phyloP scores from a whole-genome alignment of 169 alveolate species.

The Neospora caninum region DNA sequence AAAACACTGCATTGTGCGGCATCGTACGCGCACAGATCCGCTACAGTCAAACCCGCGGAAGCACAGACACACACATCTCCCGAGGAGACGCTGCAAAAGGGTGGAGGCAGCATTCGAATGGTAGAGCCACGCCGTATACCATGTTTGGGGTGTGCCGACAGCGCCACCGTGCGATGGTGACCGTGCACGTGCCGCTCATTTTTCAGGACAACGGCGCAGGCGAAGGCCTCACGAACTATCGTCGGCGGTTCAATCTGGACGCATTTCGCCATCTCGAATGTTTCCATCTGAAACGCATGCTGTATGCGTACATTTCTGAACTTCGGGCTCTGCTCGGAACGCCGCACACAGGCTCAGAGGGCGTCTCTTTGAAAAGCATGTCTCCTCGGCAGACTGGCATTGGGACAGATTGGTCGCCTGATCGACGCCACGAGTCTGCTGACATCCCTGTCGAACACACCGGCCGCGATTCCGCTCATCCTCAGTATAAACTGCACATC shows the following conservation, averaged over 20 bases:
- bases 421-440: background rate
- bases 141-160: too few species aligned
- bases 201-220: background rate
- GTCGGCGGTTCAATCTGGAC: background rate
- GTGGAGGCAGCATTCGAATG: too few species aligned
- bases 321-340: background rate
- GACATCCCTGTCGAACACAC: background rate
- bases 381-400: background rate
- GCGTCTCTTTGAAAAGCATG: background rate
- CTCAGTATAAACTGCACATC: background rate
- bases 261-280: background rate
- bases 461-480: background rate
- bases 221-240: background rate
- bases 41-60: too few species aligned
- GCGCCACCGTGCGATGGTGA: too few species aligned
- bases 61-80: too few species aligned
- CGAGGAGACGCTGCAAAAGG: too few species aligned
- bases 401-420: background rate
- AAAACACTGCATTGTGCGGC: too few species aligned
- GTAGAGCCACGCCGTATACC: too few species aligned
- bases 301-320: constrained; percentile 6
- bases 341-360: background rate
- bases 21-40: too few species aligned
- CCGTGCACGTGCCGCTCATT: too few species aligned
- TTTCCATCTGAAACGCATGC: background rate